These are phyloP conservation scores for Ministeria vibrans DNA, from an alignment of 78 protist genomes.

Conservation along the genomic window DNA sequence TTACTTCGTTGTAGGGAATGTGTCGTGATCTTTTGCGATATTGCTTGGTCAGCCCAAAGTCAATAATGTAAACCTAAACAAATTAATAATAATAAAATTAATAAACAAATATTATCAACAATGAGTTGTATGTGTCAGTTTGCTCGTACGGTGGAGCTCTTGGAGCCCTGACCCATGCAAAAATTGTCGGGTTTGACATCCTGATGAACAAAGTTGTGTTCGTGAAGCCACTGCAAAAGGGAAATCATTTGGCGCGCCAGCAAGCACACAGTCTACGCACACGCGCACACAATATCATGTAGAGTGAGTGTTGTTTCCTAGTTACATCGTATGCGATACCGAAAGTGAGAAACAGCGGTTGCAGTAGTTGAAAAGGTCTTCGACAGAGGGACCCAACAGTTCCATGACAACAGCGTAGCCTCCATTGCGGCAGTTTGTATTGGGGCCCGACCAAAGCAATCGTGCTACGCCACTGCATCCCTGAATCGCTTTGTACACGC, in stretches of 20 bases:
- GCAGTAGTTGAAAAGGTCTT: constrained; percentile 85
- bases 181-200: constrained; percentile 93
- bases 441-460: no score
- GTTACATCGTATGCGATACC: no score
- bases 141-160: constrained; percentile 5
- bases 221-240: constrained; percentile 59
- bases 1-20: background rate
- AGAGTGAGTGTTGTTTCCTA: no score
- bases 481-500: no score
- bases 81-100: background rate
- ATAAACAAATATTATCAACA: no score
- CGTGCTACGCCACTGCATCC: no score
- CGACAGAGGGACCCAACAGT: constrained; percentile 92
- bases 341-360: constrained; percentile 62
- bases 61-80: constrained; percentile 71
- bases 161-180: constrained; percentile 83
- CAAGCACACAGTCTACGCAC: constrained; percentile 81
- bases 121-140: background rate
- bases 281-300: no score
- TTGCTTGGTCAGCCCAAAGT: constrained; percentile 94
- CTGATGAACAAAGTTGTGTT: constrained; percentile 82
- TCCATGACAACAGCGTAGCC: constrained; percentile 92
- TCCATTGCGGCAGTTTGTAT: no score
- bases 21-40: constrained; percentile 64
- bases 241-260: constrained; percentile 78